These are phyloP conservation scores for Penicillium sp. DNA, from an alignment of 2,329 filamentous ascomycete species.

Conservation along the genomic window DNA sequence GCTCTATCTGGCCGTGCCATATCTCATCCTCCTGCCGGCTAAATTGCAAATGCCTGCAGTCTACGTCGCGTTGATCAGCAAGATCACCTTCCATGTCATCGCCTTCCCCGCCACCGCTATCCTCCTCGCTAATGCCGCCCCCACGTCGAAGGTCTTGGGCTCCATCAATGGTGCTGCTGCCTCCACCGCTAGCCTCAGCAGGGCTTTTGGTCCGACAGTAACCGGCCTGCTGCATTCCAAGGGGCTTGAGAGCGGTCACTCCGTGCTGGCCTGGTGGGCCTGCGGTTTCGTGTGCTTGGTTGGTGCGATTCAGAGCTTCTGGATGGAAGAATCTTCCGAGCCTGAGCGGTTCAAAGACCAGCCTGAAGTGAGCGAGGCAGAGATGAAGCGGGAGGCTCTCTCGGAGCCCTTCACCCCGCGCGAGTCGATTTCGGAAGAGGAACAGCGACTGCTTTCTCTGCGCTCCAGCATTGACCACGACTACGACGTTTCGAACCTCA, in stretches of 20 bases:
- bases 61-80: constrained; percentile 80
- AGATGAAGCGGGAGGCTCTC: constrained; percentile 30
- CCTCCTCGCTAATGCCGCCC: constrained; percentile 84
- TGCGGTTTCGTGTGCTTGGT: constrained; percentile 75
- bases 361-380: constrained; percentile 32
- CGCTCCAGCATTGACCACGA: constrained; percentile 41
- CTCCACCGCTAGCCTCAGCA: constrained; percentile 84
- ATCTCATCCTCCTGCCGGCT: constrained; percentile 81
- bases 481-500: constrained; percentile 32
- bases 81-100: constrained; percentile 89
- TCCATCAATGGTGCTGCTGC: constrained; percentile 92
- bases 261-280: constrained; percentile 92
- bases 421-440: constrained; percentile 32
- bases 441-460: constrained; percentile 40
- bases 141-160: constrained; percentile 81
- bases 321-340: constrained; percentile 68
- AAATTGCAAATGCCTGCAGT: constrained; percentile 73
- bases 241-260: constrained; percentile 79
- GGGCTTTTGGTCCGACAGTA: constrained; percentile 85
- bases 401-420: constrained; percentile 16
- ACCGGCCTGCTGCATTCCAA: constrained; percentile 83
- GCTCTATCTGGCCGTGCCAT: constrained; percentile 85
- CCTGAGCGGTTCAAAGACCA: constrained; percentile 43
- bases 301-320: constrained; percentile 75
- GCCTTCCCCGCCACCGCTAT: constrained; percentile 91